Evolutionary conservation across 2,329 filamentous ascomycete species (phyloP).

Genomic region (Fusarium odoratissimum): DNA sequence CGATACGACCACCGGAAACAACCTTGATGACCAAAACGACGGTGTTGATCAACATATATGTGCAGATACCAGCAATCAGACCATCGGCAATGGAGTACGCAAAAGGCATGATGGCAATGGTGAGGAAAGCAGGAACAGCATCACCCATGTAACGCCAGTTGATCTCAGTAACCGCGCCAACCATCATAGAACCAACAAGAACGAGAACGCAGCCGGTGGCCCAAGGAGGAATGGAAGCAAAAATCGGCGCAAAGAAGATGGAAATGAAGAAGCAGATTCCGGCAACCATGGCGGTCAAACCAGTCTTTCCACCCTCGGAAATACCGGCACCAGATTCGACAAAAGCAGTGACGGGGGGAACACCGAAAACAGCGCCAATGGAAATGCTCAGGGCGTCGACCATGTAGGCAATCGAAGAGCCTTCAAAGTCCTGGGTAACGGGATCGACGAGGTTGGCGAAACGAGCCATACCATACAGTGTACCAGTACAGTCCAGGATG

Average conservation of each 20-base stretch:
- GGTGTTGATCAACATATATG: conserved; percentile 81
- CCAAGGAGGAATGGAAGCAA: conserved; percentile 89
- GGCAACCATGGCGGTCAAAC: conserved; percentile 82
- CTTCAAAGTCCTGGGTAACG: conserved; percentile 87
- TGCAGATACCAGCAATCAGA: conserved; percentile 81
- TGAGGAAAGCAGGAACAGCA: conserved; percentile 85
- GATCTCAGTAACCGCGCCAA: conserved; percentile 80
- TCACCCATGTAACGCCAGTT: conserved; percentile 92
- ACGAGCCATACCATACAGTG: conserved; percentile 88
- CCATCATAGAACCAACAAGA: conserved; percentile 90
- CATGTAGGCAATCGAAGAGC: conserved; percentile 84
- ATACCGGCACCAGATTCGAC: conserved; percentile 92
- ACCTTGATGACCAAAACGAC: conserved; percentile 76
- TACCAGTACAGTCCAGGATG: conserved; percentile 88
- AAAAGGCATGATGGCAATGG: conserved; percentile 88
- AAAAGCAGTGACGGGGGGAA: conserved; percentile 85
- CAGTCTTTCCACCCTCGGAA: conserved; percentile 86
- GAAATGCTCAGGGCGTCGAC: conserved; percentile 84
- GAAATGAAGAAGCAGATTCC: conserved; percentile 88
- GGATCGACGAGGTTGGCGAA: conserved; percentile 85
- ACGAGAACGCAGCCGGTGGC: conserved; percentile 90
- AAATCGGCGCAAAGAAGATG: conserved; percentile 90
- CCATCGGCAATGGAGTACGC: conserved; percentile 91
- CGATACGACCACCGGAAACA: conserved; percentile 74
- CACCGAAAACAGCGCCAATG: conserved; percentile 81